Base-by-base conservation (phyloP, 2,329 filamentous ascomycete species). In the Sclerotinia spermophila region DNA sequence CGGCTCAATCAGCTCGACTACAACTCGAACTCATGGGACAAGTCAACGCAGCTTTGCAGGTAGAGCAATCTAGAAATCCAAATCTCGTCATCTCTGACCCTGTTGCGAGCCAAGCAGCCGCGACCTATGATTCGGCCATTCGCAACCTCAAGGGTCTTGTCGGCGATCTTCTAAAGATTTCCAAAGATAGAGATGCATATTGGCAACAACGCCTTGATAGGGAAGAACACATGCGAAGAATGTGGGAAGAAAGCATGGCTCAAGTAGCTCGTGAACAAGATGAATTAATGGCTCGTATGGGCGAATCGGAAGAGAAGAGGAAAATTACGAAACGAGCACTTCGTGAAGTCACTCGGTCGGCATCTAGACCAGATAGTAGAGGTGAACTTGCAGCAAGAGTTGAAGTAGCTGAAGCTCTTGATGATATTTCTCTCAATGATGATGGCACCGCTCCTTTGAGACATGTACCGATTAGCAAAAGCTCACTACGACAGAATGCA, bases 221-320 rank as follows among this genome's bases (percentile, higher is more conserved):
- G 68, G 96, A 99, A 82, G 90, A 90, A 58, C 93, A 97, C 79
- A 91, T 98, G 82, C 89, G 96, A 51, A 90, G 92, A 72, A 92
- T 99, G 89, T 99, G 96, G 96, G 96, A 99, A 81, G 96, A 99
- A 78, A 98, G 94, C 81, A 97, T 99, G 96, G 94, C 96, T 15
- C 90, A 94, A 77, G 92, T 99, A n/a, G 96, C 94, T 27, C 90
- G 89, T 70, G 96, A 99, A 80, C 96, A 99, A 77, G 96, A 98
- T 81, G 88, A 94, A 67, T 86, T 99, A 1, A 93, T 98, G 79
- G 92, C 89, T 48, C 91, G 90, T 71, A 92, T 97, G 72, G 93
- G 92, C 59, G 92, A 97, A 81, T 92, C 94, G 1, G 95, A 98
- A 80, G 87, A 92, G 78, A 98, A 97, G 84, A 88, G 94, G 71